These are phyloP conservation scores for Polytrichum formosum DNA, from an alignment of 225 moss, liverwort and hornwort species.

Conservation along the genomic window DNA sequence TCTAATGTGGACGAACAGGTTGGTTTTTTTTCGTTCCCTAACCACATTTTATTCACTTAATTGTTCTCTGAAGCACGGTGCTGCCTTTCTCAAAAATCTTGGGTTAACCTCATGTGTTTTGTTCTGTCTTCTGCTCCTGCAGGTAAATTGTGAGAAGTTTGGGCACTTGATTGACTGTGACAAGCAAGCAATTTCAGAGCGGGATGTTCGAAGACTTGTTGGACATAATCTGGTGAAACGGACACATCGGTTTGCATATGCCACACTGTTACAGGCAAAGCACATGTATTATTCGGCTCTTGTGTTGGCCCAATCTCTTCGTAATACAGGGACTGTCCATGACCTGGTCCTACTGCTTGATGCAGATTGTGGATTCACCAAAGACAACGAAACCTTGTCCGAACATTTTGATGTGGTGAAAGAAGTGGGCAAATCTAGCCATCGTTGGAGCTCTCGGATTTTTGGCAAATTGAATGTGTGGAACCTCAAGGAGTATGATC, in stretches of 20 bases:
- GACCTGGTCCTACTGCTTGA: slow-evolving; percentile 78
- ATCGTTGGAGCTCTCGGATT: slow-evolving; percentile 3
- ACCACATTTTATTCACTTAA: no score
- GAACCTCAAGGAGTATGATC: slow-evolving; percentile 60
- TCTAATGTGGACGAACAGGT: slow-evolving; percentile 66
- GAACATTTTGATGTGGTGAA: slow-evolving; percentile 73
- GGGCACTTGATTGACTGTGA: slow-evolving; percentile 81
- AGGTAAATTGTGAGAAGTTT: slow-evolving; percentile 73
- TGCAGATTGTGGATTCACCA: slow-evolving; percentile 20
- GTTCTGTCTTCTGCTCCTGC: not conserved
- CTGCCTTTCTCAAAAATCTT: no score
- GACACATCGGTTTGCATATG: slow-evolving; percentile 62
- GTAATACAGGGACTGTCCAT: slow-evolving; percentile 72
- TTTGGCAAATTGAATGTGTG: slow-evolving; percentile 59
- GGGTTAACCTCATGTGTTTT: no score
- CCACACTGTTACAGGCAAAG: slow-evolving; percentile 58
- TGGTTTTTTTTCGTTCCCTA: not conserved
- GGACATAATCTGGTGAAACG: slow-evolving; percentile 48
- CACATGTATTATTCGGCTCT: slow-evolving; percentile 53
- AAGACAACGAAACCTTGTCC: slow-evolving; percentile 35
- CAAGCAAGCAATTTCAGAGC: slow-evolving; percentile 35
- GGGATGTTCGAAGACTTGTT: slow-evolving; percentile 57
- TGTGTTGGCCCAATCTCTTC: slow-evolving; percentile 80
- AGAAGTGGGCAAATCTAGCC: slow-evolving; percentile 20
- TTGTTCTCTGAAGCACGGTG: no score